Base-by-base conservation (phyloP, 345 rosid genomes). In the Trapa bicornis region DNA sequence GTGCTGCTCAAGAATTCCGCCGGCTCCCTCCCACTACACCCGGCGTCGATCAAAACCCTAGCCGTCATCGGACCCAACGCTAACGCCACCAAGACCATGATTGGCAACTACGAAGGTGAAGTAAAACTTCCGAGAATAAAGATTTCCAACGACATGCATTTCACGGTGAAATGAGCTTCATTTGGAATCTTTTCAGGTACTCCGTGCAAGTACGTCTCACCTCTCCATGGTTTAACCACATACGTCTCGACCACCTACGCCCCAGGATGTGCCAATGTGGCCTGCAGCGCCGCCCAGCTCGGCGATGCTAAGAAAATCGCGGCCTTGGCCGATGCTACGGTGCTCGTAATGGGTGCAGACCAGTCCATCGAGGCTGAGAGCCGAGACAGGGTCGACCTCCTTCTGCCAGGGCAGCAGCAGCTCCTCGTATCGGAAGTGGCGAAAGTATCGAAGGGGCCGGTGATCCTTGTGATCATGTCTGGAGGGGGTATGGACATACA, bases 11-110 rank as follows among this genome's bases (percentile, higher is more conserved):
- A 94, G 77, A 94, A 91, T 77, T 63, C 58, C 0, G 73, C 70
- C 11, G 86, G 81, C 4, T 84, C 79, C 9, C 70, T 94, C 66
- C 99, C 99, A 37, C 75, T 94, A 15, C 76, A 89, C 68, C 84
- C 88, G 11, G 56, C 72, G 42, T 52, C 84, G 43, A 80, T 82
- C 35, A 87, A 83, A 73, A 75, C 79, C 29, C 64, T 94, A 58
- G 97, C 99, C 0, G 95, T 94, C 35, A 89, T 94, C 39, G 99
- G 99, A 64, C 97, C 99, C 0, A 88, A 94, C 54, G 92, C 91
- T n/a, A 84, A 94, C 70, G 97, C 81, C 76, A 91, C 99, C 1
- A 84, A 87, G 60, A 87, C 95, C 47, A 94, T 94, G 99, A 91
- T 94, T 15, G 99, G 99, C 56, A 94, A 94, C 84, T 94, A 91